Conservation (phyloP, 2,329 filamentous ascomycete species). For the Malbranchea zuffiana region DNA sequence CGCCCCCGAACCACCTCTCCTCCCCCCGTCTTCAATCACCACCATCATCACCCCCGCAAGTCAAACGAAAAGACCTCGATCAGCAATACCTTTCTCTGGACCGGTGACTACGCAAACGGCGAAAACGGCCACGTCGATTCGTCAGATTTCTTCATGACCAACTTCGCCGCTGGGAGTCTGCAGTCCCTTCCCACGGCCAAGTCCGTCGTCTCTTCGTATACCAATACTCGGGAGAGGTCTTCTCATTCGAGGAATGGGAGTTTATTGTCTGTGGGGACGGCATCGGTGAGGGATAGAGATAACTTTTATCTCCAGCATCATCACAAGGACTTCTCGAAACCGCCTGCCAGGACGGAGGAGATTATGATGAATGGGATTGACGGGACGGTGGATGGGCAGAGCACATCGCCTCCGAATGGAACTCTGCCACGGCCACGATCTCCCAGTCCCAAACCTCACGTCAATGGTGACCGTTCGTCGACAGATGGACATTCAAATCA, state of each 20-base stretch:
- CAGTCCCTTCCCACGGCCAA: constrained; percentile 34
- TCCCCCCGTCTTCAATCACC: constrained; percentile 30
- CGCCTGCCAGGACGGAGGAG: too few species aligned
- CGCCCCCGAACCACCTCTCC: constrained; percentile 26
- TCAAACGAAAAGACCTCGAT: constrained; percentile 35
- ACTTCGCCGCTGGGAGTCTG: constrained; percentile 40
- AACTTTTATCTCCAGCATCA: constrained; percentile 2
- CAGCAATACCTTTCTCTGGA: constrained; percentile 39
- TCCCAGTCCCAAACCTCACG: constrained; percentile 21
- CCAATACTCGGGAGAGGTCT: constrained; percentile 4
- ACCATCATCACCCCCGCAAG: constrained; percentile 31
- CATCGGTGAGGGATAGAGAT: constrained; percentile 16
- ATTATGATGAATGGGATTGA: constrained; percentile 6
- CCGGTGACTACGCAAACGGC: constrained; percentile 33
- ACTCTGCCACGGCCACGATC: constrained; percentile 11
- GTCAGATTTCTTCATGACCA: constrained; percentile 31
- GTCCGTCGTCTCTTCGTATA: constrained; percentile 7
- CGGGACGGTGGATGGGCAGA: background rate
- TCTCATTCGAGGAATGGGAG: constrained; percentile 14
- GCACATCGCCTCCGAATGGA: constrained; percentile 1
- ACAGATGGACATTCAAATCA: constrained; percentile 25
- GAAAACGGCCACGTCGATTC: constrained; percentile 32
- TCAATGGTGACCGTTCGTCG: constrained; percentile 26
- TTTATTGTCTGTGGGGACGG: constrained; percentile 13
- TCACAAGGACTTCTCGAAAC: too few species aligned